phyloP scores from a whole-genome alignment of 768 basidiomycete species.

The Suillus brevipes region DNA sequence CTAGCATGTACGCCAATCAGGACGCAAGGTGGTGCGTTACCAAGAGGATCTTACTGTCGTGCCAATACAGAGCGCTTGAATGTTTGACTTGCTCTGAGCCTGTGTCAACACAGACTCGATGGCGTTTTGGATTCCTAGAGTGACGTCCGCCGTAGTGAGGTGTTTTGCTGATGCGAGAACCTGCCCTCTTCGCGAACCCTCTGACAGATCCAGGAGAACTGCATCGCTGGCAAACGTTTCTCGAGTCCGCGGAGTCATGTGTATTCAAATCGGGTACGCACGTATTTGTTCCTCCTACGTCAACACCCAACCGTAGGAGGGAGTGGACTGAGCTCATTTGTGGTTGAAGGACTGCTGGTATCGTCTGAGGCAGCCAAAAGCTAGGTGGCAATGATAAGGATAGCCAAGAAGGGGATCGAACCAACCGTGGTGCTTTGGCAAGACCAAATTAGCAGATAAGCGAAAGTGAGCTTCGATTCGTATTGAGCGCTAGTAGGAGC shows the following conservation, averaged over 20 bases:
- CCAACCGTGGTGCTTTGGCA: background rate
- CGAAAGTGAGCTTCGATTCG: background rate
- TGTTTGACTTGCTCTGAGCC: conserved; percentile 34
- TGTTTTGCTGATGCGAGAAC: conserved; percentile 42
- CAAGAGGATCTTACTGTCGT: conserved; percentile 46
- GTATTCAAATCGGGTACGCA: conserved; percentile 7
- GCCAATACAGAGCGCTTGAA: conserved; percentile 58
- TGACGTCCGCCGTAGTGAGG: conserved; percentile 57
- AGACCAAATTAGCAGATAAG: conserved; percentile 1
- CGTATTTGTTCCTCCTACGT: conserved; percentile 38
- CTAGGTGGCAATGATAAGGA: background rate
- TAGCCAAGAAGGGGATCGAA: background rate
- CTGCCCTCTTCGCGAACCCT: conserved; percentile 12
- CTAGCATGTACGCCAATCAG: conserved; percentile 25
- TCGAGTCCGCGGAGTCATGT: background rate
- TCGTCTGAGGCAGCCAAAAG: background rate
- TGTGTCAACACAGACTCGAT: conserved; percentile 45
- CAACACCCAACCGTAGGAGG: conserved; percentile 31
- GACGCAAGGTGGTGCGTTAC: background rate
- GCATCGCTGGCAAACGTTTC: conserved; percentile 29
- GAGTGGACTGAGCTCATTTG: conserved; percentile 3
- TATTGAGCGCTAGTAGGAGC: background rate
- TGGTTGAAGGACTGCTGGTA: background rate
- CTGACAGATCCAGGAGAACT: conserved; percentile 23
- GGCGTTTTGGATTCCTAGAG: conserved; percentile 56